Conservation (phyloP, 2,329 filamentous ascomycete species). For the Paraconiothyrium brasiliense region DNA sequence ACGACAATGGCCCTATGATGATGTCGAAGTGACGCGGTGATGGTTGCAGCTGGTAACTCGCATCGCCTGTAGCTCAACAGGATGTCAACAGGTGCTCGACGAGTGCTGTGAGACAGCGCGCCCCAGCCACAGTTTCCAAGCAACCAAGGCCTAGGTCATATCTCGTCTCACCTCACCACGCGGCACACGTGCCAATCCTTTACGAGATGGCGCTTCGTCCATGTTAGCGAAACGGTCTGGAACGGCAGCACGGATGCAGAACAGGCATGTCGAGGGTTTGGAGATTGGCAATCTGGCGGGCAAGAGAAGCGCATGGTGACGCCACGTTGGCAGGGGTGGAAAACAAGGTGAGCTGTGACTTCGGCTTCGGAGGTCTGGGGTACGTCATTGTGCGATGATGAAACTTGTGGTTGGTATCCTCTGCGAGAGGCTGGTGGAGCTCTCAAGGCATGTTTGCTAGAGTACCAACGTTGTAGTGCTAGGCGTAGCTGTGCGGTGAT, state of each 20-base stretch:
- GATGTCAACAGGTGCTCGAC: neutral
- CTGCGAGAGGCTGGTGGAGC: neutral
- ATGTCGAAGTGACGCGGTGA: constrained; percentile 3
- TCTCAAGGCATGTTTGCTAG: no score
- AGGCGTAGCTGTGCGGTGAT: no score
- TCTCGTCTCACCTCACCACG: neutral
- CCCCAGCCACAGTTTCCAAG: neutral
- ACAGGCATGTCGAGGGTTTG: neutral
- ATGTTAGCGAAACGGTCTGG: constrained; percentile 1
- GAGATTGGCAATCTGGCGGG: constrained; percentile 5
- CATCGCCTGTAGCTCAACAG: neutral
- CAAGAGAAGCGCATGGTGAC: neutral
- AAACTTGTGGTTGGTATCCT: neutral
- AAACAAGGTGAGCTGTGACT: neutral
- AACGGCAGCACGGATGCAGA: neutral
- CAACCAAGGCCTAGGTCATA: neutral
- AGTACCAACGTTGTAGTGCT: no score
- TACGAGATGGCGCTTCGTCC: neutral
- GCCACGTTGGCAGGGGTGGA: constrained; percentile 4
- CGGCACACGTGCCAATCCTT: neutral
- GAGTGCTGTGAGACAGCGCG: neutral
- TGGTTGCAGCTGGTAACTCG: neutral
- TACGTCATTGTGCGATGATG: neutral
- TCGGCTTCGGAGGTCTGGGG: neutral
- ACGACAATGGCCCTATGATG: neutral